Base-by-base conservation (phyloP, 1,139 yeast genomes). In the Candida buenavistaensis region DNA sequence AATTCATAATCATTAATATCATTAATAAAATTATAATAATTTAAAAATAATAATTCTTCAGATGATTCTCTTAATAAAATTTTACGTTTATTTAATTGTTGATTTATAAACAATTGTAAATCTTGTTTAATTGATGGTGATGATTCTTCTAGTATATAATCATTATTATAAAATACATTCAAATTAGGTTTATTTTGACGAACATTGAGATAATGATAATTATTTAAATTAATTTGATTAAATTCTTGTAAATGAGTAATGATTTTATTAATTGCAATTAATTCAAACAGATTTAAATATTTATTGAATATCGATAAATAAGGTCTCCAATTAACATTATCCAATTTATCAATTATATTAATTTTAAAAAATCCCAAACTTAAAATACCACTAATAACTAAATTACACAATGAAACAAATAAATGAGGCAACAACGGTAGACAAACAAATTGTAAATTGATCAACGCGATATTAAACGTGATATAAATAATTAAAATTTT, bases 161-260 rank as follows among this genome's bases (percentile, higher is more conserved):
- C 63, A 27, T 55, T 47, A 12, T 44, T 51, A 13, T 48, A 47
- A 22, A 56, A 44, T 15, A 47, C 41, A 28, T 44, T 47, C 19
- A 55, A 35, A 22, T 48, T 45, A 3, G 16, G n/a, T 5, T 56
- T 27, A 20, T 45, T 44, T 3, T 43, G 43, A 12, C 69, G 45
- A 1, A 64, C 64, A 31, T 57, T 50, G 28, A 68, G 60, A 24
- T 51, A 54, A 43, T 69, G 75, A 43, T 53, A 68, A 38, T 68
- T 68, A 24, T 56, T 52, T 5, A 65, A 51, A 37, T 68, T 68
- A 26, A 64, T 51, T 38, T 69, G 75, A 39, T 59, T 56, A 42
- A 57, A 58, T 46, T 68, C 74, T 40, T 69, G 73, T 36, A 61
- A 67, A 41, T 62, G 65, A 3, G 59, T 56, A 28, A 68, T 49